Base-by-base conservation (phyloP, 306 rosid genomes). In the Trifolium repens region DNA sequence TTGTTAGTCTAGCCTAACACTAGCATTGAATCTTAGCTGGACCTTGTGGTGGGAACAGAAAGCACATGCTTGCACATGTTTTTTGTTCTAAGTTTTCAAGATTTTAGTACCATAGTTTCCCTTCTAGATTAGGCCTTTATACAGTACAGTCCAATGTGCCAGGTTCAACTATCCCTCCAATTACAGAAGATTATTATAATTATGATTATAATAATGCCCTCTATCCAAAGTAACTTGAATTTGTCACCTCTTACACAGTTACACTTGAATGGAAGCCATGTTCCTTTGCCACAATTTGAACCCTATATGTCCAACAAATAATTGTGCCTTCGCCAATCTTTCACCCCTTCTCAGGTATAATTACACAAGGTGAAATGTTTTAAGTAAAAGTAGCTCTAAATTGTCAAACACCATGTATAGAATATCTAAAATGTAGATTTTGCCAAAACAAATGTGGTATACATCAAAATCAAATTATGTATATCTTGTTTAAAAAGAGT, bases 11-110 rank as follows among this genome's bases (percentile, higher is more conserved):
- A 55, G 60, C 52, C 58, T 63, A 27, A 44, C 46, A 63, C 58
- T 63, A 27, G 68, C 46, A 63, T 63, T 63, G 50, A 54, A 57
- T 76, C 50, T 65, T 66, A 67, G 80, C 77, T 82, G 85, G 70
- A 61, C 65, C 42, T 30, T 74, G 78, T 79, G 88, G 91, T 87
- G 89, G 88, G 88, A 84, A 84, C 82, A 68, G 78, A 84, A 78
- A 40, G 86, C 94, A 89, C 90, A 85, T 87, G 88, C 66, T 4
- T 63, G 76, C 87, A 68, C 91, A 80, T 87, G 86, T 62, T 59
- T 50, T 57, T 40, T 72, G 82, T 82, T 34, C 66, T 39, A 15
- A 22, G 32, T 55, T 62, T 37, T 39, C 49, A 64, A 19, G 71
- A 49, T 50, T 76, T 67, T 57, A 55, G 55, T 67, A 24, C 34